Evolutionary conservation across 139 green algal genomes (phyloP), one percentile per base, ranked within the genome.

Genomic region (Chloropicon primus): DNA sequence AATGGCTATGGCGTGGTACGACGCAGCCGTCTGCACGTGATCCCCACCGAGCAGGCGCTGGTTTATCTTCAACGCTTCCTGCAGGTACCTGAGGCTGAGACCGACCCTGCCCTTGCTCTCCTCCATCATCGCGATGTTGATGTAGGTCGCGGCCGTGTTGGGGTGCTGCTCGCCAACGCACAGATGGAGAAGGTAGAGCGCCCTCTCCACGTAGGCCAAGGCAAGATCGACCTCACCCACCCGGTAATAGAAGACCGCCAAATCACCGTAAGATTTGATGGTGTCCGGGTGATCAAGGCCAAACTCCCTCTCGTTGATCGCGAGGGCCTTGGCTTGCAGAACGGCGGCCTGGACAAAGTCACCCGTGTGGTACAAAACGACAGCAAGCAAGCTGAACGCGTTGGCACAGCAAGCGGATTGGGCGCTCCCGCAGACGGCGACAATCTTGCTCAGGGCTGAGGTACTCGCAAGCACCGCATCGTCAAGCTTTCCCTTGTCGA

Each of bases 41-140:
- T 86, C 76, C 3, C n/a, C 21, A 22, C 83, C 83, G 10, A 87
- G 77, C 28, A 87, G 81, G 21, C 81, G 25, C 5, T 77, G 53
- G 77, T 87, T 87, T 78, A 79, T 81, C 81, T 81, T 71, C 25
- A 87, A 81, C 71, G 83, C 83, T 71, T 83, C 81, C 75, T 87
- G 83, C 1, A 87, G 77, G 72, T 84, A 87, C 28, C 83, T 80
- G 41, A 87, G 81, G 26, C 81, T 78, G 22, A 86, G 53, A 53
- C 22, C 21, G n/a, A 75, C 25, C 1, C 79, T 76, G 26, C 81
- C 82, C 24, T 84, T 27, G n/a, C 80, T 81, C 24, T 87, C 81
- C 78, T 86, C 77, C 83, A 87, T 87, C 83, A 87, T 87, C 25
- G 83, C 83, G 1, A 87, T 25, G 75, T 87, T 87, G 80, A 87